Evolutionary conservation across 2,329 filamentous ascomycete genomes (phyloP), one percentile per base, ranked within the genome.

Genomic region (Alternaria postmessia): DNA sequence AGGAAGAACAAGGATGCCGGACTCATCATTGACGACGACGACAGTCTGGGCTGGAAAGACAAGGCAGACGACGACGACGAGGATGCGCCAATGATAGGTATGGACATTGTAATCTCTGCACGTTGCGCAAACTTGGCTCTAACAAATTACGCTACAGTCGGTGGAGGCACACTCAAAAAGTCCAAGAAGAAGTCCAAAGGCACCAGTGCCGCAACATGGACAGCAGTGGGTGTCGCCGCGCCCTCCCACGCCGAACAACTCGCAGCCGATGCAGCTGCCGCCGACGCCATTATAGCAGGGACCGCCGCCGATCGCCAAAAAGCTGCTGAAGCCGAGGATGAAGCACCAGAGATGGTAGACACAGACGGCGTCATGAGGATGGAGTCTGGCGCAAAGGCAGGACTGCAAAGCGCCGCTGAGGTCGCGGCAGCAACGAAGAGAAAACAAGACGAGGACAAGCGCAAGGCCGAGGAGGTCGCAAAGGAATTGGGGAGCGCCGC

Each of bases 321-420:
- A 62, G 68, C 81, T 76, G 70, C 81, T 70, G 67, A 84, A 65
- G 69, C 80, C 61, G 76, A 86, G 81, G 67, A 84, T 76, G 44
- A 76, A 65, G 77, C 75, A 7, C 78, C 78, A 5, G 72, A 76
- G 56, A 73, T 79, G 66, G 72, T 75, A 7, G 76, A 78, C 53
- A 71, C 71, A 22, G 74, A 78, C 26, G 73, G 73, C 20, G 68
- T 76, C 1, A 71, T 79, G n/a, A 87, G 88, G 67, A 97, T 97
- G 92, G 91, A 92, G 61, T 92, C 93, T 64, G 95, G 95, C 18
- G 93, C 92, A 3, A 87, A 91, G 71, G 94, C 93, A 0, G 95
- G 95, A 1, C 82, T 99, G 14, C 95, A 99, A 79, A 92, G 87
- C 2, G 94, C 92, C 0, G 89, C 88, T 1, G 86, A 94, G 38